Evolutionary conservation across 306 rosid genomes (phyloP).

Genomic region (Vicia sativa): DNA sequence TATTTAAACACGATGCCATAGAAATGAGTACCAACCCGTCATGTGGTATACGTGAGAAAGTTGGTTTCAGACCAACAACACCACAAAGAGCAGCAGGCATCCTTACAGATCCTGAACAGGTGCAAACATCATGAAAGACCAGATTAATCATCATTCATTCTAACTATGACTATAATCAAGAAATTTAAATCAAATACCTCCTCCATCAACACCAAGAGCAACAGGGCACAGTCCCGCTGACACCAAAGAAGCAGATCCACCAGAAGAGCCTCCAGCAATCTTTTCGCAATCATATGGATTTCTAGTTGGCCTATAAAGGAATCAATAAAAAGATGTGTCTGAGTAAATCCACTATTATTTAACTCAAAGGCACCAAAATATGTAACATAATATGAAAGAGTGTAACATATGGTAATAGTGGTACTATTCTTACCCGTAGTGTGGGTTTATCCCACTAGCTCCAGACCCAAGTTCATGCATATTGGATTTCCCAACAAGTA

Average conservation of each 20-base stretch:
- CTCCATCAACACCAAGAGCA: constrained; percentile 96
- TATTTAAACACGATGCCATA: constrained; percentile 28
- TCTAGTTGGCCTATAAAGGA: constrained; percentile 68
- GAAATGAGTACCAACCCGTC: constrained; percentile 59
- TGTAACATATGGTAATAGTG: not conserved
- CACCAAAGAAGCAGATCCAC: constrained; percentile 95
- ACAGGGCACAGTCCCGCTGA: constrained; percentile 93
- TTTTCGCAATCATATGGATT: constrained; percentile 66
- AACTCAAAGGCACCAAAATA: too few relatives aligned
- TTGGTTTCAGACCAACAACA: constrained; percentile 87
- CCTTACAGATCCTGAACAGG: constrained; percentile 79
- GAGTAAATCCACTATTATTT: not conserved
- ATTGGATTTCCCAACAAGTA: constrained; percentile 89
- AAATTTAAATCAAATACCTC: constrained; percentile 58
- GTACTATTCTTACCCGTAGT: constrained; percentile 67
- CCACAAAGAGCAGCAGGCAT: constrained; percentile 98
- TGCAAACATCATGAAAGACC: constrained; percentile 23
- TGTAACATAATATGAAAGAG: constrained; percentile 1
- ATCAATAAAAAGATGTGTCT: constrained; percentile 24
- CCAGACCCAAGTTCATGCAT: constrained; percentile 99
- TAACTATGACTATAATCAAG: not conserved
- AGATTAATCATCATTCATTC: too few relatives aligned
- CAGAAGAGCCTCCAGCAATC: constrained; percentile 91
- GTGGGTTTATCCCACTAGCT: constrained; percentile 94
- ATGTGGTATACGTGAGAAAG: constrained; percentile 79